Percentiles rank a stretch among this genome's conserved stretches.
These are phyloP conservation scores for Rhododendron ferrugineum DNA, from an alignment of 148 eudicot species.

Conservation along the genomic window DNA sequence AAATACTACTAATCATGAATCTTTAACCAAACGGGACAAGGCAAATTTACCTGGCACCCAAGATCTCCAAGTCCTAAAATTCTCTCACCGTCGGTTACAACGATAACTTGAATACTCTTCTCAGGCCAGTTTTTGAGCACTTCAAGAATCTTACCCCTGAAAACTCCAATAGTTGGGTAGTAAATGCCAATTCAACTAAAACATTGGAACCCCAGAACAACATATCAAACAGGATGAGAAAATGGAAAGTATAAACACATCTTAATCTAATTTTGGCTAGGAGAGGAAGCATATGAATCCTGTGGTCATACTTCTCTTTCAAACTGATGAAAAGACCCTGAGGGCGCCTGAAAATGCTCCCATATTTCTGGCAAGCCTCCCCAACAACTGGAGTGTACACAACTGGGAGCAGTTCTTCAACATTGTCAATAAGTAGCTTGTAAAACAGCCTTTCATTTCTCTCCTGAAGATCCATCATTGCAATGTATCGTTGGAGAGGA, in stretches of 20 bases:
- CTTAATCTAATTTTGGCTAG: neutral
- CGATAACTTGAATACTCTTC: constrained; percentile 77
- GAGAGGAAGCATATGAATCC: neutral
- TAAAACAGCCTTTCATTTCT: constrained; percentile 84
- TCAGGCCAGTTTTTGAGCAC: constrained; percentile 94
- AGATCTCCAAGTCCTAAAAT: constrained; percentile 95
- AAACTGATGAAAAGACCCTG: constrained; percentile 91
- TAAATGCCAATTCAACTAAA: neutral
- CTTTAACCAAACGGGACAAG: neutral
- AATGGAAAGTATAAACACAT: neutral
- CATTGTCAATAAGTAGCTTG: constrained; percentile 88
- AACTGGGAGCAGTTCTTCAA: constrained; percentile 83
- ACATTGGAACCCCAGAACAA: neutral
- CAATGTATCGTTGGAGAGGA: constrained; percentile 77
- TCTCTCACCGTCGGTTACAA: constrained; percentile 97
- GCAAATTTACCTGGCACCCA: constrained; percentile 72
- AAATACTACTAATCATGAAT: neutral
- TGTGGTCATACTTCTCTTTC: constrained; percentile 67
- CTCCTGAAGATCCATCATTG: constrained; percentile 99
- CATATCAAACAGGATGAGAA: neutral
- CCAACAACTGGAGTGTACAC: constrained; percentile 94
- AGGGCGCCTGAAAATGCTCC: constrained; percentile 85
- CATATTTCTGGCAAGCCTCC: constrained; percentile 96
- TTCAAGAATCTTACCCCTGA: constrained; percentile 82
- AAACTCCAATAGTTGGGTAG: constrained; percentile 2